Base-by-base conservation (phyloP, 1,284 basidiomycete species). In the Melanopsichium pennsylvanicum region DNA sequence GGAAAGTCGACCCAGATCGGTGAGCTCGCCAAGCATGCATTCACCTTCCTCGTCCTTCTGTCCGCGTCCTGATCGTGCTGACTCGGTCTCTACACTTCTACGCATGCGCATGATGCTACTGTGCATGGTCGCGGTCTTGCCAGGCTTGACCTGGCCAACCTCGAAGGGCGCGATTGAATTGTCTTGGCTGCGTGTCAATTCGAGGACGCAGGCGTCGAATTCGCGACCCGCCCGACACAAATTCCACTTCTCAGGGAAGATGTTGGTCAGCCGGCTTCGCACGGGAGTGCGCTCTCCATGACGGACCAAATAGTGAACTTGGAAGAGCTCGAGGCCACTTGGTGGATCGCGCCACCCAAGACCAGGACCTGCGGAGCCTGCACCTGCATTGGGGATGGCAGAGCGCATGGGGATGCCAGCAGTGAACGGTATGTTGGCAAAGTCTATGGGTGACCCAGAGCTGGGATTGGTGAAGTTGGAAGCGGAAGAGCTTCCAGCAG, bases 1-100 rank as follows among this genome's bases (percentile, higher is more conserved):
- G 4, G 89, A 89, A 82, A 87, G 83, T 75, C 88, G 84, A 27
- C 90, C 90, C 5, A 89, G 68, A 74, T 92, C 90, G 9, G 90
- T 91, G 63, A 92, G 81, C 77, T 91, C 90, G 25, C 90, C 91
- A 13, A 90, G 82, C 52, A 91, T 81, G 78, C 78, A 80, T 40
- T 78, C 74, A 31, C 78, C 76, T n/a, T 60, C 45, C 22, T 60
- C 54, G 22, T 69, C 67, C 10, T 41, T 31, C 15, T 48, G 39
- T 4, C 64, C 59, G 4, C n/a, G 40, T 3, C 56, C 51, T 26
- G 57, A 38, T n/a, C 49, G 49, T 13, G 42, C 40, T 4, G 39
- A 42, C 21, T 70, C 60, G 32, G 63, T 56, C 49, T 72, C 75
- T 50, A 75, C 60, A 37, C 66, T 56, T 33, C 68, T 55, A 25